Evolutionary conservation across 2,329 filamentous ascomycete genomes (phyloP), one percentile per base, ranked within the genome.

Genomic region (Cercospora nicotianae): DNA sequence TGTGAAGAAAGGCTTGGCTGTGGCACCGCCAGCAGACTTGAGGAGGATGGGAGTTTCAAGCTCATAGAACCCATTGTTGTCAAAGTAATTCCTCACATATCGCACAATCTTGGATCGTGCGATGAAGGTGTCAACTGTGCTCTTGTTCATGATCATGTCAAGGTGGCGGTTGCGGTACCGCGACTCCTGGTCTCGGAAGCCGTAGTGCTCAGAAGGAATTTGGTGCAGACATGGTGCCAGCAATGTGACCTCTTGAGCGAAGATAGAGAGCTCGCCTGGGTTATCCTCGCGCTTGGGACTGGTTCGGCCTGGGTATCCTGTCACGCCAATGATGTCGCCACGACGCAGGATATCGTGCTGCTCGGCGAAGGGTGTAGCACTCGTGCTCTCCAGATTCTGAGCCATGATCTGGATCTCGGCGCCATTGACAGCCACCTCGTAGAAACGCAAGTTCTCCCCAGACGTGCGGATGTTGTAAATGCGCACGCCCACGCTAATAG

Each of bases 31-130:
- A 31, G 95, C 93, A 78, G 97, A 96, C 76, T 91, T 88, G 79
- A 97, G 96, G 87, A 99, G 94, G 88, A 98, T 97, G 5, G 95
- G 94, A 0, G 95, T 99, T 83, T 98, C 93, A 28, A 98, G 94
- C 80, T 97, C 94, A 65, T 93, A 85, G 80, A 99, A 99, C 75
- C 94, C 90, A 87, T 74, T 90, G 87, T 72, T 72, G 76, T 97
- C 92, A 74, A 99, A 92, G 85, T 90, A 99, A 75, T 88, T 87
- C 73, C 95, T 92, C 73, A 99, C 91, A 79, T 93, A 97, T 69
- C 87, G 89, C 78, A 96, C 88, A 77, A 98, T 94, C 87, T 92
- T 93, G 76, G 92, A 89, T 65, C 95, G 88, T 45, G 91, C 93
- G 76, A 93, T 86, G 80, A 98, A 91, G 67, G 94, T 91, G 68